Evolutionary conservation across 1,139 yeast genomes (phyloP).

Genomic region (Wickerhamomyces sp.): DNA sequence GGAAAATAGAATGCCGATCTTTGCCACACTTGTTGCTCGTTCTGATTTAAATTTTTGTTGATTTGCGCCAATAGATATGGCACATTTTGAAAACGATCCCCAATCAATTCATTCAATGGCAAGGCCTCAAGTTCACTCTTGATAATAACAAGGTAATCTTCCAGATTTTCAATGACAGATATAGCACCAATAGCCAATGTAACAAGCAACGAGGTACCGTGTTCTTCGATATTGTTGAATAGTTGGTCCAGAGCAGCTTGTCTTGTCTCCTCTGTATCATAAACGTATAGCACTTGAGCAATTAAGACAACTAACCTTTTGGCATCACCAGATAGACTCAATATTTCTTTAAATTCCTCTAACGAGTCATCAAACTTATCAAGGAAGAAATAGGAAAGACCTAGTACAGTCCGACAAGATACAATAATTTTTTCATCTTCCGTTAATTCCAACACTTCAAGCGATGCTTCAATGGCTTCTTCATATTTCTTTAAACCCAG

Average conservation of each 20-base stretch:
- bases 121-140: conserved; percentile 60
- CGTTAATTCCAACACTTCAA: conserved; percentile 49
- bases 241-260: conserved; percentile 78
- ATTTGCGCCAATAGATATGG: conserved; percentile 60
- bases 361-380: conserved; percentile 62
- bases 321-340: conserved; percentile 51
- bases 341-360: conserved; percentile 58
- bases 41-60: conserved; percentile 30
- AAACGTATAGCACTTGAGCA: conserved; percentile 76
- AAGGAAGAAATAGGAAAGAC: conserved; percentile 62
- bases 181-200: conserved; percentile 79
- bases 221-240: conserved; percentile 53
- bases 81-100: conserved; percentile 49
- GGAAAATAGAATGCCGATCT: conserved; percentile 74
- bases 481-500: conserved; percentile 56
- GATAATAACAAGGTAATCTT: conserved; percentile 59
- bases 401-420: conserved; percentile 66
- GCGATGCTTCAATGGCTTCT: conserved; percentile 58
- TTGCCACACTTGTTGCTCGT: conserved; percentile 48
- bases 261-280: conserved; percentile 65
- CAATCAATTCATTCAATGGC: conserved; percentile 41
- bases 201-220: conserved; percentile 62
- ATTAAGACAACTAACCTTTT: conserved; percentile 65
- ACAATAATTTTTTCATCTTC: conserved; percentile 38
- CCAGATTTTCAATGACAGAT: conserved; percentile 58